Evolutionary conservation across 2,329 filamentous ascomycete species (phyloP).

Genomic region (Neonectria faginata): DNA sequence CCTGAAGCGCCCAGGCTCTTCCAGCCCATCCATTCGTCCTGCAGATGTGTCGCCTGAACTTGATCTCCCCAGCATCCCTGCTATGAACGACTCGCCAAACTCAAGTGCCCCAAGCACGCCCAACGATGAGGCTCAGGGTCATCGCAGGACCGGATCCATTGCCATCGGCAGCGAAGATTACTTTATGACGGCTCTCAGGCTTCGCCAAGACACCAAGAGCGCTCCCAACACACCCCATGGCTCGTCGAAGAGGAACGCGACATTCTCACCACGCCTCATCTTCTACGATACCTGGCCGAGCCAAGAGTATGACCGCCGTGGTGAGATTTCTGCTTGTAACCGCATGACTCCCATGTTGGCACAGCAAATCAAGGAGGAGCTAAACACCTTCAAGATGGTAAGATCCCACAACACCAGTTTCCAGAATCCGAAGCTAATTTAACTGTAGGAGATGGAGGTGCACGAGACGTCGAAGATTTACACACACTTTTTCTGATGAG

Average conservation of each 20-base stretch:
- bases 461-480: conserved; percentile 99
- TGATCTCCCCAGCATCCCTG: conserved; percentile 70
- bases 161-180: conserved; percentile 88
- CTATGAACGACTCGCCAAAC: conserved; percentile 79
- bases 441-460: conserved; percentile 94
- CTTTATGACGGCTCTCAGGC: conserved; percentile 81
- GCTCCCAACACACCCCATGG: conserved; percentile 82
- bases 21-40: conserved; percentile 73
- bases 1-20: conserved; percentile 83
- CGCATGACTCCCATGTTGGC: conserved; percentile 95
- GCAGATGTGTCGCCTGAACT: conserved; percentile 67
- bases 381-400: conserved; percentile 98
- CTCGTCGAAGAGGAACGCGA: conserved; percentile 70
- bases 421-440: conserved; percentile 52
- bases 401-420: conserved; percentile 21
- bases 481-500: conserved; percentile 96
- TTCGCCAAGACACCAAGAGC: conserved; percentile 82
- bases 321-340: conserved; percentile 98
- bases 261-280: conserved; percentile 91
- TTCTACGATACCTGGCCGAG: conserved; percentile 98
- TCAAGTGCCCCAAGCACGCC: conserved; percentile 92
- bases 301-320: conserved; percentile 94
- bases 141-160: conserved; percentile 76
- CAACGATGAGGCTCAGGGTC: conserved; percentile 77
- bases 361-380: conserved; percentile 99